Evolutionary conservation across 495 filamentous ascomycete genomes (phyloP).

Genomic region (Recurvomyces mirabilis): DNA sequence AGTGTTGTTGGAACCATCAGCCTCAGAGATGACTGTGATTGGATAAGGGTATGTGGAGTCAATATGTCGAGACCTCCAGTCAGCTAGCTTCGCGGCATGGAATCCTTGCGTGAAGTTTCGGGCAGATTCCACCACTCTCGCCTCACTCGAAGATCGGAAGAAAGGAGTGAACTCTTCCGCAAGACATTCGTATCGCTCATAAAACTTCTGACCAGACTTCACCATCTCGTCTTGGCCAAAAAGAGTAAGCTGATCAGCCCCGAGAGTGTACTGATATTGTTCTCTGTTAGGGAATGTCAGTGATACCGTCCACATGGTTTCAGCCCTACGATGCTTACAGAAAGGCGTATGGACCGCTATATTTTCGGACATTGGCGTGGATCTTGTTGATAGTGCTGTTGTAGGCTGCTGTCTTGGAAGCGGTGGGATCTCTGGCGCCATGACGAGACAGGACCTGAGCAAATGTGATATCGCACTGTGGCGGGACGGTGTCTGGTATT

Average conservation of each 20-base stretch:
- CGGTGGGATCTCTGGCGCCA: slow-evolving; percentile 71
- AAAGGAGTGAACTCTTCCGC: slow-evolving; percentile 49
- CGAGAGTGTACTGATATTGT: slow-evolving; percentile 63
- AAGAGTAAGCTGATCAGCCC: slow-evolving; percentile 58
- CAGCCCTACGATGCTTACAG: slow-evolving; percentile 53
- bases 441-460: slow-evolving; percentile 71
- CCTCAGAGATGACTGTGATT: slow-evolving; percentile 58
- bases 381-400: slow-evolving; percentile 46
- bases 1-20: slow-evolving; percentile 62
- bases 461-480: slow-evolving; percentile 59
- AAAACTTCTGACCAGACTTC: slow-evolving; percentile 63
- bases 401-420: slow-evolving; percentile 47
- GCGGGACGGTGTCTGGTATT: slow-evolving; percentile 45
- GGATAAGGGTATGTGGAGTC: slow-evolving; percentile 37
- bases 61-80: slow-evolving; percentile 2
- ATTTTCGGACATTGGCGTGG: slow-evolving; percentile 44
- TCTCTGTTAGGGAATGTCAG: no score
- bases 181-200: slow-evolving; percentile 53
- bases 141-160: slow-evolving; percentile 55
- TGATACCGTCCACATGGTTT: no score
- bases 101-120: slow-evolving; percentile 63
- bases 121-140: slow-evolving; percentile 64
- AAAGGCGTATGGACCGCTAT: slow-evolving; percentile 50
- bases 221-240: slow-evolving; percentile 66
- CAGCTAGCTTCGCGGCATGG: slow-evolving; percentile 39